phyloP scores from a whole-genome alignment of 768 basidiomycete genomes.

The Tulasnella sp. region DNA sequence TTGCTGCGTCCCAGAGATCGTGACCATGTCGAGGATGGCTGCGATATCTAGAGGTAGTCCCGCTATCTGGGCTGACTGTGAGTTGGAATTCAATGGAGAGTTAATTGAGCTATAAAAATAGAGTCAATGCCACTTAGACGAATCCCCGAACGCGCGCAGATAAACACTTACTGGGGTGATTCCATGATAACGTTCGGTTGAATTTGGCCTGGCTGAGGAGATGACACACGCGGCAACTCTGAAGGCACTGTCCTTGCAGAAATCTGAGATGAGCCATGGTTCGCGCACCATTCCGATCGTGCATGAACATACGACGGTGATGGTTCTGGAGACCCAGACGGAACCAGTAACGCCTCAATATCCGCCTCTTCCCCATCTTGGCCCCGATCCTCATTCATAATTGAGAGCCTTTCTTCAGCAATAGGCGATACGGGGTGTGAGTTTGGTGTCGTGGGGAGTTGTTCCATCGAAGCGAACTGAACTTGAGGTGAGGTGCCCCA shows the following conservation, averaged over 20 bases:
- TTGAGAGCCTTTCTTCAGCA: background rate
- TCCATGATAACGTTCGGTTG: background rate
- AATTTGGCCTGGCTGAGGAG: background rate
- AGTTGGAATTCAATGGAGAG: background rate
- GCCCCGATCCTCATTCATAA: background rate
- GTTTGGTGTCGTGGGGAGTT: no score
- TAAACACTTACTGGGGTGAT: background rate
- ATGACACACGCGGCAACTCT: background rate
- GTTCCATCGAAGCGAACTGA: no score
- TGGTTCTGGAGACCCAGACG: background rate
- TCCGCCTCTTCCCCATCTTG: background rate
- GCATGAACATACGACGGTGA: background rate
- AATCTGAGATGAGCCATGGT: background rate
- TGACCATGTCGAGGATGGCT: conserved; percentile 12
- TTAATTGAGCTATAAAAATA: background rate
- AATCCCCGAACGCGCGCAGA: background rate
- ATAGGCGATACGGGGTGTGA: background rate
- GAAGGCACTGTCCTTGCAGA: background rate
- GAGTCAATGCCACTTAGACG: background rate
- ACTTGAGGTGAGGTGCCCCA: no score
- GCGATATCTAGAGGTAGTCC: conserved; percentile 7
- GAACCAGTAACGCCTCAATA: background rate
- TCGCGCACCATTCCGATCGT: background rate
- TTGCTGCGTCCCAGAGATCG: background rate
- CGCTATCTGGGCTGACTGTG: background rate